A percentile compares a stretch with the other conserved stretches of the same genome.
These are phyloP conservation scores for Leccinum fibrillosum DNA, from an alignment of 768 basidiomycete species.

Conservation along the genomic window DNA sequence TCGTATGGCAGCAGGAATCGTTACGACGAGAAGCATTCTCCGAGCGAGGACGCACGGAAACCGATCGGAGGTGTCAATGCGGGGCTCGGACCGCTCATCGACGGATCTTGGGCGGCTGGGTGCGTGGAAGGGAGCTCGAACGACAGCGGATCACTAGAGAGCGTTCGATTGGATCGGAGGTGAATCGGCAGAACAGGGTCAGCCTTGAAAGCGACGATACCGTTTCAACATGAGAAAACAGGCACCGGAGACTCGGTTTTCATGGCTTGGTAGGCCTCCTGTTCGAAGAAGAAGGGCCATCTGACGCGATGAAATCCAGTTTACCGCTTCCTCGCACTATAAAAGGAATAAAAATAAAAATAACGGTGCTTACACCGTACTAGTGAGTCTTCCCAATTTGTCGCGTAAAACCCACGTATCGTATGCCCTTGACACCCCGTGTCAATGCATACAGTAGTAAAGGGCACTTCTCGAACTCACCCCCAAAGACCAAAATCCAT, in stretches of 20 bases:
- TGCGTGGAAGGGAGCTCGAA: constrained; percentile 9
- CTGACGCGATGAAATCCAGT: neutral
- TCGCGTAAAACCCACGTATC: constrained; percentile 24
- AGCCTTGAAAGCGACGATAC: constrained; percentile 38
- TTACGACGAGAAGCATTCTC: constrained; percentile 32
- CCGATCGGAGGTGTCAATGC: constrained; percentile 13
- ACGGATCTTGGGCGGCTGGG: constrained; percentile 7
- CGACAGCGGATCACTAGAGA: constrained; percentile 32
- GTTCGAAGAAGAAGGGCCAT: constrained; percentile 44
- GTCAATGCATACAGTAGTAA: neutral
- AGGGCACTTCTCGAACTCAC: constrained; percentile 20
- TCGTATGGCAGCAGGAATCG: constrained; percentile 42
- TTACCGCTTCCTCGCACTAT: no score
- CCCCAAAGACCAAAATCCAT: constrained; percentile 36
- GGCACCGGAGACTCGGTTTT: constrained; percentile 38
- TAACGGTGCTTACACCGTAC: constrained; percentile 7
- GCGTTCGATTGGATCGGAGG: constrained; percentile 36
- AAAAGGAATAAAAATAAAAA: neutral
- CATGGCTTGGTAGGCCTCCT: constrained; percentile 33
- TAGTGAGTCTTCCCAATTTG: constrained; percentile 10
- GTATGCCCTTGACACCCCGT: constrained; percentile 13
- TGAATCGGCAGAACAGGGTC: constrained; percentile 40
- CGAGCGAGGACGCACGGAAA: constrained; percentile 16
- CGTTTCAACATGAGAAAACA: constrained; percentile 46
- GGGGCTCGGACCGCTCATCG: constrained; percentile 12